Evolutionary conservation across 495 filamentous ascomycete genomes (phyloP), one percentile per base, ranked within the genome.

Genomic region (Chaetomium cochliodes): DNA sequence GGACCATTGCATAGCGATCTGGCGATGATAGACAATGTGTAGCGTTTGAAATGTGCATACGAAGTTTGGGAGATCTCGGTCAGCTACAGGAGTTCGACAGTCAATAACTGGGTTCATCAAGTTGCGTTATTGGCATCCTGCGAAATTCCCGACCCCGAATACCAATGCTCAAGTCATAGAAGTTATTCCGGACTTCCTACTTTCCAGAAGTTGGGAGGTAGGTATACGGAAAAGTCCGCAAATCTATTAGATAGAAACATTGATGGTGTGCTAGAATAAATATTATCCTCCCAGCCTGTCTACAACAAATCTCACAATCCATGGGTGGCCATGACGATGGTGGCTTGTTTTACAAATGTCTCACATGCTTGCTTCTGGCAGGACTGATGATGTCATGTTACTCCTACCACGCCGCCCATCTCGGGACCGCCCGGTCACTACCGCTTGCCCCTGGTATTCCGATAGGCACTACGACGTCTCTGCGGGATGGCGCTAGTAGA

Each of bases 1-100:
- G 41, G 63, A 28, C 51, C 62, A 30, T 64, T 60, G 57, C 63
- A 65, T 60, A 56, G 52, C 61, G 61, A 49, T 37, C 22, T 62
- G 42, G 61, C 52, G 60, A 25, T 49, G 37, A 62, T 49, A 37
- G 51, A 63, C 15, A n/a, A 26, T 25, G 49, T 15, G 42, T 60
- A 23, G 23, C 54, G 49, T 46, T 55, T 54, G 25, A 23, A n/a
- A 44, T 46, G 55, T 64, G 20, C n/a, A 56, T 16, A 44, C 33
- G 33, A 7, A 37, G 11, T 12, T 37, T 7, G 8, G 33, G 8
- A 8, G 6, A 37, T 7, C 30, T 33, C 8, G 33, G 33, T 11
- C 9, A 5, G 3, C 1, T 12, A 8, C 33, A 37, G 33, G 33
- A 37, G 6, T 37, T 37, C 1, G 33, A 37, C 33, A 12, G 9